These are phyloP conservation scores for Dipteronia dyeriana DNA, from an alignment of 345 rosid genomes.

Conservation along the genomic window DNA sequence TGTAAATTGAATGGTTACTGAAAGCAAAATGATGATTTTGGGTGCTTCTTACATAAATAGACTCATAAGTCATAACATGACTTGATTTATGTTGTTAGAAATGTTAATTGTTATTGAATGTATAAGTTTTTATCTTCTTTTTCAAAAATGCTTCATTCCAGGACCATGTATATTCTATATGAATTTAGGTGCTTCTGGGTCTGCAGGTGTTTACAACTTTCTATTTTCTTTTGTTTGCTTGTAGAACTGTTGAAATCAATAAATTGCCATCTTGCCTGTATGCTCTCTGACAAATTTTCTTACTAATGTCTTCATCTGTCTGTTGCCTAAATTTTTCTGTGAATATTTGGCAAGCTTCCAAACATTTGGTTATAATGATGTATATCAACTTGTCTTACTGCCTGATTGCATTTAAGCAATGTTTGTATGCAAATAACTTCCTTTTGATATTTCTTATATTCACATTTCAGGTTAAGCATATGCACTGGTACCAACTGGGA, in stretches of 20 bases:
- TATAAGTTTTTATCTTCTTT: background rate
- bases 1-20: background rate
- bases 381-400: background rate
- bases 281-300: background rate
- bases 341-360: background rate
- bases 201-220: background rate
- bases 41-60: conserved; percentile 9
- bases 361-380: background rate
- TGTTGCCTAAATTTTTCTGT: background rate
- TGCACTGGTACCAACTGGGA: conserved; percentile 83
- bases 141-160: background rate
- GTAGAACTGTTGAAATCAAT: background rate
- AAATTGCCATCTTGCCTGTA: background rate
- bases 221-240: background rate
- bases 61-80: background rate
- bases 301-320: background rate
- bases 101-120: background rate
- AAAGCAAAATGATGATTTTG: background rate
- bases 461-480: conserved; percentile 76
- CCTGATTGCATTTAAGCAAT: background rate
- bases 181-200: background rate
- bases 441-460: conserved; percentile 9
- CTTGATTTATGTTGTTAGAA: background rate
- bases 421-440: background rate
- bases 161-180: background rate